Evolutionary conservation across 2,329 filamentous ascomycete genomes (phyloP).

Genomic region (Madurella fahalii): DNA sequence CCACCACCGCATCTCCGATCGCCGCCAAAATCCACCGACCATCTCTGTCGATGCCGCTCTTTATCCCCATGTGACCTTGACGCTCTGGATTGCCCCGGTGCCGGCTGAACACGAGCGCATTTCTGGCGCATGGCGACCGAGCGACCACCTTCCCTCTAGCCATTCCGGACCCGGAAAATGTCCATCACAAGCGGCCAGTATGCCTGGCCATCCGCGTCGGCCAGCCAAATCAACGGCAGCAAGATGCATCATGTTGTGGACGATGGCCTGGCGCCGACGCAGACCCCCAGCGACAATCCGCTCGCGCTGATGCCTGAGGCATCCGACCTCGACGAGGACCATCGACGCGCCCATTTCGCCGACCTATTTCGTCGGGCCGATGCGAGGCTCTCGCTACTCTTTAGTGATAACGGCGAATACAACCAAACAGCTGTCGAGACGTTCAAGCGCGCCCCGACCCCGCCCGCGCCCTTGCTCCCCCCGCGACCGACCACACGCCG

Average conservation of each 20-base stretch:
- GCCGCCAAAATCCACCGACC: conserved; percentile 38
- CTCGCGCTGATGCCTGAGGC: conserved; percentile 56
- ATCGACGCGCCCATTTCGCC: conserved; percentile 68
- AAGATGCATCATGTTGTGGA: conserved; percentile 55
- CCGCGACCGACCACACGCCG: conserved; percentile 55
- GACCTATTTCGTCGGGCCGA: conserved; percentile 75
- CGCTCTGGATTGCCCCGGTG: conserved; percentile 42
- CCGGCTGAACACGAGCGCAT: conserved; percentile 49
- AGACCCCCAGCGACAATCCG: conserved; percentile 45
- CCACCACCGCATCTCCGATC: conserved; percentile 39
- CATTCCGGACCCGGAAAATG: conserved; percentile 53
- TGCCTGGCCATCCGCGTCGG: conserved; percentile 58
- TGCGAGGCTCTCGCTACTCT: conserved; percentile 71
- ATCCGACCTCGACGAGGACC: conserved; percentile 64
- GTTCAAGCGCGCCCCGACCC: conserved; percentile 39
- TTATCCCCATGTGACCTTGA: conserved; percentile 49
- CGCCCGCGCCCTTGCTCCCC: conserved; percentile 43
- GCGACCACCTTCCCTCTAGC: conserved; percentile 45
- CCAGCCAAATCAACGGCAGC: conserved; percentile 44
- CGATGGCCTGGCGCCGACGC: conserved; percentile 52
- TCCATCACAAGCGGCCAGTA: conserved; percentile 64
- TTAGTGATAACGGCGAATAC: conserved; percentile 55
- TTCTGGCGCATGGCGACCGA: conserved; percentile 54
- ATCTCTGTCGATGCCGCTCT: conserved; percentile 52
- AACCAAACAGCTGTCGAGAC: conserved; percentile 51